Conservation (phyloP, 164 flowering plant species). For the Aristolochia fimbriata region DNA sequence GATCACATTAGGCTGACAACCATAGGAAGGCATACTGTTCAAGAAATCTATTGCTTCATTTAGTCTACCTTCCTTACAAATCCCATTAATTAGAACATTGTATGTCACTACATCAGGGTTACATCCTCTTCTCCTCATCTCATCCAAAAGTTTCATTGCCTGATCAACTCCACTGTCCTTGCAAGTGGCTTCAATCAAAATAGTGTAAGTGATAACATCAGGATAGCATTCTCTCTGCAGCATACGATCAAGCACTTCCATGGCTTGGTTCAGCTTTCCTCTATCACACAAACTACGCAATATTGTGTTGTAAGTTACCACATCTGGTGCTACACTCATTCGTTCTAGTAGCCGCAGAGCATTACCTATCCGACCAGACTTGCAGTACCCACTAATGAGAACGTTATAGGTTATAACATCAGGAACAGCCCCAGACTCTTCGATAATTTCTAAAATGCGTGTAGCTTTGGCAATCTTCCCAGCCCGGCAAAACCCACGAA, state of each 20-base stretch:
- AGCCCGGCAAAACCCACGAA: slow-evolving; percentile 54
- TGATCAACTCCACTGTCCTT: slow-evolving; percentile 69
- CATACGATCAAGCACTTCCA: slow-evolving; percentile 55
- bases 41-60: slow-evolving; percentile 74
- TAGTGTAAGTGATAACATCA: slow-evolving; percentile 76
- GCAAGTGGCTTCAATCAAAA: slow-evolving; percentile 86
- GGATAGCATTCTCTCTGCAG: slow-evolving; percentile 58
- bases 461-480: slow-evolving; percentile 61
- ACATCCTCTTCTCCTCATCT: slow-evolving; percentile 77
- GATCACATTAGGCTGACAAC: slow-evolving; percentile 80
- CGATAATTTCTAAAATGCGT: slow-evolving; percentile 57
- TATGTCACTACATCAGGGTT: slow-evolving; percentile 84
- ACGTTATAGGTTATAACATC: slow-evolving; percentile 86
- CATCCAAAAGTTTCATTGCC: slow-evolving; percentile 85
- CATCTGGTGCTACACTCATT: slow-evolving; percentile 74
- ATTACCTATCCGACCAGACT: slow-evolving; percentile 59
- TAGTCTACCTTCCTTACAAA: slow-evolving; percentile 81
- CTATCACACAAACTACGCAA: slow-evolving; percentile 55
- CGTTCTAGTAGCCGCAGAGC: slow-evolving; percentile 54
- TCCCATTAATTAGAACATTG: slow-evolving; percentile 80
- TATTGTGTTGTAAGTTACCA: slow-evolving; percentile 81
- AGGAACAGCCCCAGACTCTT: slow-evolving; percentile 70
- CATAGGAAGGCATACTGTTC: slow-evolving; percentile 48
- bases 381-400: slow-evolving; percentile 75
- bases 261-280: slow-evolving; percentile 65